phyloP scores from a whole-genome alignment of 148 eudicot genomes.

The Bassia scoparia region DNA sequence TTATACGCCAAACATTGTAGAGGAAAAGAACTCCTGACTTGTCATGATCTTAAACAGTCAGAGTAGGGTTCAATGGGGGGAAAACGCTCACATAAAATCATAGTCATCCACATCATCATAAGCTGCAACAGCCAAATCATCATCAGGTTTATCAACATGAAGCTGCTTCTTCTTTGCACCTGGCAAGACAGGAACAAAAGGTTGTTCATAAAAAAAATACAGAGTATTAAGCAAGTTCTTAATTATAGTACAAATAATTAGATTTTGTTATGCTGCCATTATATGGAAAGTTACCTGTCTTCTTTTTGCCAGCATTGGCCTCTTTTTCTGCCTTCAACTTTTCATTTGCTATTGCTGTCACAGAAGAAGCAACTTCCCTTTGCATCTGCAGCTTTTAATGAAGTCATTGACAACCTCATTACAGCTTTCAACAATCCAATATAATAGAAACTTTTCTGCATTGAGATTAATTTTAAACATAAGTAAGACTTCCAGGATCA shows the following conservation, averaged over 20 bases:
- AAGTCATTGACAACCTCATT: slow-evolving; percentile 77
- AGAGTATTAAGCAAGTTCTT: too few species aligned
- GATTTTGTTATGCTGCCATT: not conserved
- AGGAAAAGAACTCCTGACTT: not conserved
- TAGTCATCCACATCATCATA: slow-evolving; percentile 68
- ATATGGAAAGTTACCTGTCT: slow-evolving; percentile 53
- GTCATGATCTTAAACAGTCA: not conserved
- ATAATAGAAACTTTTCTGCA: slow-evolving; percentile 95
- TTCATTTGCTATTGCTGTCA: slow-evolving; percentile 91
- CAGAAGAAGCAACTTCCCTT: slow-evolving; percentile 90
- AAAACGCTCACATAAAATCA: slow-evolving; percentile 73
- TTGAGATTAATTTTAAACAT: not conserved
- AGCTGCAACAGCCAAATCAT: slow-evolving; percentile 49
- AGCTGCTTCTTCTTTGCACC: slow-evolving; percentile 84
- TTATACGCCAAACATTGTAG: slow-evolving; percentile 4
- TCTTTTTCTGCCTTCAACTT: slow-evolving; percentile 93
- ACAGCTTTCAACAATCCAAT: slow-evolving; percentile 77
- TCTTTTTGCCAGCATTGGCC: slow-evolving; percentile 96
- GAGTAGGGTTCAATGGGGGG: not conserved
- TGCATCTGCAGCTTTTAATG: slow-evolving; percentile 84
- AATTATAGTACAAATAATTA: too few species aligned
- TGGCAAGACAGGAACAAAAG: slow-evolving; percentile 23
- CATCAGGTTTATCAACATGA: slow-evolving; percentile 73
- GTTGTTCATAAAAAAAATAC: too few species aligned
- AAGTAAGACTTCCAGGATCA: not conserved